Evolutionary conservation across 2,329 filamentous ascomycete species (phyloP), one percentile per base, ranked within the genome.

Genomic region (Arthroderma sp.): DNA sequence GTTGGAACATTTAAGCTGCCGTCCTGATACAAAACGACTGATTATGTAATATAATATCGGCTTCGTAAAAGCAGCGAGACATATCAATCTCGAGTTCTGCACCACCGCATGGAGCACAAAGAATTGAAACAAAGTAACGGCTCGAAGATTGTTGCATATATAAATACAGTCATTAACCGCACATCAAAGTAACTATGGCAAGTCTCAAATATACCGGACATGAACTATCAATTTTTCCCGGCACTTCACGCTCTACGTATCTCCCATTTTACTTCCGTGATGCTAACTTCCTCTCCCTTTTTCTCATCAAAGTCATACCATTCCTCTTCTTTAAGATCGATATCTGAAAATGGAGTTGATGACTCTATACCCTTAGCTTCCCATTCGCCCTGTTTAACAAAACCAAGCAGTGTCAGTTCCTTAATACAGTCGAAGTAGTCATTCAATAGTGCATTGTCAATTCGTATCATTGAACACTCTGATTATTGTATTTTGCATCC

Each of bases 271-370:
- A 94, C 64, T 29, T 91, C 85, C 61, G 86, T 89, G 61, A 95
- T 87, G 63, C 85, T 91, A 39, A 95, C 88, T 64, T 96, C 88
- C 41, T 94, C 86, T 0, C 82, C 75, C 0, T 85, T 75, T 70
- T 96, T 95, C 66, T 96, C 88, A 54, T 96, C 88, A 57, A 96
- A 98, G 56, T 96, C 89, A 64, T 83, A 98, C 91, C 91, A 98
- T 56, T 98, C 91, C 28, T 85, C 89, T 29, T 98, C 91, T 0
- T 71, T 70, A 45, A 98, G 66, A 54, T 96, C 88, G 44, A 96
- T 83, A 4, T 68, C 78, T 0, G 77, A 72, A 58, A 98, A 98
- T 56, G 86, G 84, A 36, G 84, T 91, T 6, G 72, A 74, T 0
- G 86, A 87, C 11, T 95, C 88, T 10, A 74, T 48, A 3, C 88